Evolutionary conservation across 2,329 filamentous ascomycete genomes (phyloP), one percentile per base, ranked within the genome.

Genomic region (Penicillium sclerotiorum): DNA sequence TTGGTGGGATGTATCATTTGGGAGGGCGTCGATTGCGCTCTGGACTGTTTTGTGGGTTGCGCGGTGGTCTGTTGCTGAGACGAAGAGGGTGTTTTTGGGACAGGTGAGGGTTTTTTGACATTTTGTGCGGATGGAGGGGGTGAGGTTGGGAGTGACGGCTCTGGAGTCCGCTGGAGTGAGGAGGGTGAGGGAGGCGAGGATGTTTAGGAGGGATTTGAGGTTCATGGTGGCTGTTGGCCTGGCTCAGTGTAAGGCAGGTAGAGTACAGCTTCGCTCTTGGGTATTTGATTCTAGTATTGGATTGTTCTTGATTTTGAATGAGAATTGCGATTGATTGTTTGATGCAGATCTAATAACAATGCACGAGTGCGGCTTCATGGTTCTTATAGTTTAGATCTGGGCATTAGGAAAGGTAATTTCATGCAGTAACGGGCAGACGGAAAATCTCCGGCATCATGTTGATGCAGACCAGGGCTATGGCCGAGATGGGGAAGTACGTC

Each of bases 21-120:
- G 74, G 4, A 80, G 63, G 36, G 75, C 75, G 9, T 72, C 61
- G 27, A 81, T 71, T 17, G 78, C 78, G 2, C 71, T 72, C 63
- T 80, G 78, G 27, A 80, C 69, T 11, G 69, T 76, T 3, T 60
- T 64, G 58, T 62, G 67, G n/a, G 64, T 22, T 13, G 63, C 58
- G 2, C 44, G 41, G 2, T 51, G 42, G 18, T 66, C 46, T 3
- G 53, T 50, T 18, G 58, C 53, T 11, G 64, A 65, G 41, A 69
- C 67, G 18, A 64, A 36, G 22, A 68, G 47, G 9, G 65, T 68
- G 20, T 59, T 59, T 8, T 52, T n/a, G 1, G 66, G 65, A 25
- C 67, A 70, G 30, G 55, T 62, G 45, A 13, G 61, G 58, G 15
- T 35, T 45, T 17, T 30, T 43, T 43, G 40, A 18, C 40, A 43